These are phyloP conservation scores for Diaporthe capsici DNA, from an alignment of 2,329 filamentous ascomycete species.

Conservation along the genomic window DNA sequence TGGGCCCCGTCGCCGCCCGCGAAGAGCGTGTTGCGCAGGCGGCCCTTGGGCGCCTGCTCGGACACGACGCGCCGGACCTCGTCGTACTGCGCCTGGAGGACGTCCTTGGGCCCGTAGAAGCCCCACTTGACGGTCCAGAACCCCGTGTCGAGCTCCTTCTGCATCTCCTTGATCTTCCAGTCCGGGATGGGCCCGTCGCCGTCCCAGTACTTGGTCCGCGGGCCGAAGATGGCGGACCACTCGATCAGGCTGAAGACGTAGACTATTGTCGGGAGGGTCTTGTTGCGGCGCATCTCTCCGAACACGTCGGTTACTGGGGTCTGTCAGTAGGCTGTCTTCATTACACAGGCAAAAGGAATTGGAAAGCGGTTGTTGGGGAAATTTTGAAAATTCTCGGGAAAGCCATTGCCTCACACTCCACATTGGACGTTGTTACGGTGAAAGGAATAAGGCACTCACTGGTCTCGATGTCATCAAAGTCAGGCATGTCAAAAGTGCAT, in stretches of 20 bases:
- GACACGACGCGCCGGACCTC: slow-evolving; percentile 54
- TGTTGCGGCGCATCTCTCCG: slow-evolving; percentile 58
- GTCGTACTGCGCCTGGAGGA: slow-evolving; percentile 61
- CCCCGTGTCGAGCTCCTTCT: slow-evolving; percentile 56
- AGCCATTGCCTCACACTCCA: too few species aligned
- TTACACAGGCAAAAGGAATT: fast-evolving
- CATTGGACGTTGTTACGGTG: neutral
- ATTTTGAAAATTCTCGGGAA: too few species aligned
- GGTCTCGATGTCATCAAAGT: slow-evolving; percentile 59
- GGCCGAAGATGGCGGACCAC: slow-evolving; percentile 59
- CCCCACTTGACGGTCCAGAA: slow-evolving; percentile 62
- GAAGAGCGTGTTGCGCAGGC: slow-evolving; percentile 55
- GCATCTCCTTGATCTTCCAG: slow-evolving; percentile 59
- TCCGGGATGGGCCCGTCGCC: slow-evolving; percentile 60
- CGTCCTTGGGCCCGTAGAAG: slow-evolving; percentile 56
- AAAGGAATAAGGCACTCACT: slow-evolving; percentile 45
- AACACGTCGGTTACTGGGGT: slow-evolving; percentile 55
- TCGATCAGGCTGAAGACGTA: slow-evolving; percentile 63
- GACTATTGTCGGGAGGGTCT: slow-evolving; percentile 57
- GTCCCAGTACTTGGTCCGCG: slow-evolving; percentile 59
- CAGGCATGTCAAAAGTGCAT: slow-evolving; percentile 60
- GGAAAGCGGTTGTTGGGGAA: too few species aligned
- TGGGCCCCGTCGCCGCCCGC: slow-evolving; percentile 52
- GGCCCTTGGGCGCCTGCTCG: slow-evolving; percentile 54
- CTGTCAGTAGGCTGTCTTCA: neutral